Conservation (phyloP, 1,139 yeast species). For the Magnusiomyces suaveolens region DNA sequence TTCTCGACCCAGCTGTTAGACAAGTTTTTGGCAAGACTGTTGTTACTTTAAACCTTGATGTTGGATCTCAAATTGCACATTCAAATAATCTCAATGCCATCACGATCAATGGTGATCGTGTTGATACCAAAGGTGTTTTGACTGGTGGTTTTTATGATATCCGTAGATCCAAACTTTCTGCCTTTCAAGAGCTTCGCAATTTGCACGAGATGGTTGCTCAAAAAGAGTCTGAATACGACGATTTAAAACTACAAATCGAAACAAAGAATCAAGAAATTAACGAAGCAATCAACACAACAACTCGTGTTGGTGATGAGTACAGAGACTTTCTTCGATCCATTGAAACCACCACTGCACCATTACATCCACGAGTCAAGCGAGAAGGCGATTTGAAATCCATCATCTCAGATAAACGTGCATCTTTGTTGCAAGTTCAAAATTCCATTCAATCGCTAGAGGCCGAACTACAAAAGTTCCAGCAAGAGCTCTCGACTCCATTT, state of each 20-base stretch:
- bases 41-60: conserved; percentile 60
- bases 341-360: conserved; percentile 7
- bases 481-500: conserved; percentile 50
- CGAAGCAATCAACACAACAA: conserved; percentile 34
- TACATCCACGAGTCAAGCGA: conserved; percentile 12
- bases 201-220: neutral
- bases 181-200: conserved; percentile 46
- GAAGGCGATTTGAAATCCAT: conserved; percentile 20
- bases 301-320: neutral
- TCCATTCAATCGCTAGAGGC: conserved; percentile 27
- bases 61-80: conserved; percentile 62
- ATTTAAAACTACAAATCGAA: conserved; percentile 36
- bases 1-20: conserved; percentile 48
- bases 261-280: conserved; percentile 40
- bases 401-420: conserved; percentile 11
- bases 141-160: conserved; percentile 84
- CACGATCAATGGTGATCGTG: conserved; percentile 86
- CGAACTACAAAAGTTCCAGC: conserved; percentile 26
- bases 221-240: conserved; percentile 1
- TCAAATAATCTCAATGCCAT: conserved; percentile 60
- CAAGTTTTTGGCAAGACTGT: conserved; percentile 78
- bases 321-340: conserved; percentile 13
- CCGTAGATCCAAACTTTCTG: conserved; percentile 59
- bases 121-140: conserved; percentile 71
- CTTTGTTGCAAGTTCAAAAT: conserved; percentile 21